Evolutionary conservation across 2,329 filamentous ascomycete genomes (phyloP).

Genomic region (Phaeosphaeriaceae sp.): DNA sequence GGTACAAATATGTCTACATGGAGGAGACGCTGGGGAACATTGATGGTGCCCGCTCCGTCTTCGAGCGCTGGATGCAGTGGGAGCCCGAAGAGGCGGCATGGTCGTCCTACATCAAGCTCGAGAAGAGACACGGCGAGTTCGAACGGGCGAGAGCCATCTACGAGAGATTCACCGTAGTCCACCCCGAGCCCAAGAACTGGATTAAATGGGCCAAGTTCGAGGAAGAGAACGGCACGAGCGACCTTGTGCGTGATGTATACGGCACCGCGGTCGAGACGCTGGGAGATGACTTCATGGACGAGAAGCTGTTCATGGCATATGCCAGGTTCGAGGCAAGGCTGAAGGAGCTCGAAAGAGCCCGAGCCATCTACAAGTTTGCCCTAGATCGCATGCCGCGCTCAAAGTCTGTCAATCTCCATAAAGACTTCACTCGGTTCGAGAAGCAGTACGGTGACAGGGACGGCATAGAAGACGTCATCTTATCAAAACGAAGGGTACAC

Average conservation of each 20-base stretch:
- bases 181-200: slow-evolving; percentile 95
- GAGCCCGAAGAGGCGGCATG: slow-evolving; percentile 95
- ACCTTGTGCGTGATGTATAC: slow-evolving; percentile 90
- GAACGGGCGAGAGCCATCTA: slow-evolving; percentile 91
- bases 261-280: slow-evolving; percentile 86
- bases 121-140: slow-evolving; percentile 93
- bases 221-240: slow-evolving; percentile 91
- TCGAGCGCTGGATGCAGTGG: slow-evolving; percentile 99
- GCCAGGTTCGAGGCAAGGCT: slow-evolving; percentile 93
- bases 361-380: slow-evolving; percentile 97
- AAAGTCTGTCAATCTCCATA: slow-evolving; percentile 83
- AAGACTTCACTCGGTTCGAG: slow-evolving; percentile 95
- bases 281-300: slow-evolving; percentile 94
- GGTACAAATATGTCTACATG: slow-evolving; percentile 99
- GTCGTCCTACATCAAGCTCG: slow-evolving; percentile 95
- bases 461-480: slow-evolving; percentile 91
- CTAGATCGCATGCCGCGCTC: slow-evolving; percentile 89
- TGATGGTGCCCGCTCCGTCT: slow-evolving; percentile 88
- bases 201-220: slow-evolving; percentile 99
- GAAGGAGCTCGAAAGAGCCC: slow-evolving; percentile 91
- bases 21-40: slow-evolving; percentile 97
- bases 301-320: slow-evolving; percentile 93
- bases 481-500: slow-evolving; percentile 90
- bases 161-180: slow-evolving; percentile 86
- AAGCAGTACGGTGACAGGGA: slow-evolving; percentile 96